Base-by-base conservation (phyloP, 306 rosid species). In the Quercus wislizeni region DNA sequence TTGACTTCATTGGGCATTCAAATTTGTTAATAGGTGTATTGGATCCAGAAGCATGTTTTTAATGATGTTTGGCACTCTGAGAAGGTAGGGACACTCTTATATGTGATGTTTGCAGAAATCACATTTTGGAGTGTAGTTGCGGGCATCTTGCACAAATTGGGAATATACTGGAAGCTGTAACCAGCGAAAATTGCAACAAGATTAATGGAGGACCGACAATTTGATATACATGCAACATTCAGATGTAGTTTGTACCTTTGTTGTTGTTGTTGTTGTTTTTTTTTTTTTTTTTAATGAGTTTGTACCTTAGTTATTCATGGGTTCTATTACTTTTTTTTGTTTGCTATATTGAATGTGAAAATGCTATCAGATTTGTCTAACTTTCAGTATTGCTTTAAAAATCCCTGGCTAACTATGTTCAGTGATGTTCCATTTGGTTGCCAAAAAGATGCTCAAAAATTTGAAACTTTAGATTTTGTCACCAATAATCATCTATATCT, bases 61-160 rank as follows among this genome's bases (percentile, higher is more conserved):
- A 86, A 81, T 76, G 78, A 85, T 55, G 92, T 91, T 59, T 93
- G 94, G 94, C 88, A 90, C 75, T 90, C 94, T 30, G 74, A 90
- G 81, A 91, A 84, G 69, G 79, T 89, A 18, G 98, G 97, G 79
- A 92, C 97, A 59, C 81, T 94, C 59, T 74, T 92, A 23, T 92
- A 94, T 76, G 98, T 94, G 28, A 89, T 94, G 55, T 94, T 90
- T 85, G 97, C 89, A 46, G 93, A 92, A 85, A 92, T 92, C 84
- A 75, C 88, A 35, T 94, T 92, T 74, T 92, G 94, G 97, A 87
- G 70, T 28, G 90, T 94, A 72, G 93, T 94, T 79, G 78, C 97
- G 21, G 94, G 98, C 51, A 88, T 93, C 80, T 85, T 93, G 75
- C 97, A 91, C 87, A 93, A 86, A 84, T 77, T 91, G n/a, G 70